Base-by-base conservation (phyloP, 306 rosid genomes). In the Herpetospermum pedunculosum region DNA sequence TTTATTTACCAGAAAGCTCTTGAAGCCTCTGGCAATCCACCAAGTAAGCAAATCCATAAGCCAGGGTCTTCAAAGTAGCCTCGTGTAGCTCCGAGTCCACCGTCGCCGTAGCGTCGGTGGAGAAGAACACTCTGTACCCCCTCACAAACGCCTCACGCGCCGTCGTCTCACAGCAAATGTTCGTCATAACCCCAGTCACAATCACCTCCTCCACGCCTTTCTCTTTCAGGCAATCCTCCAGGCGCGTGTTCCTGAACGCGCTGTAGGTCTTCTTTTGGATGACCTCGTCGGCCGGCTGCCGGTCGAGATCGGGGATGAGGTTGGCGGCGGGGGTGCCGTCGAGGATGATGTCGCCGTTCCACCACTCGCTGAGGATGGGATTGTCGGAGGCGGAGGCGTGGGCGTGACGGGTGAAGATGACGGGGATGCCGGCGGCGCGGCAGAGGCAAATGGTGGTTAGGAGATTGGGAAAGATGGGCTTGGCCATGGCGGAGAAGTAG, bases 111-210 rank as follows among this genome's bases (percentile, higher is more conserved):
- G 96, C 90, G 50, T 90, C 93, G 0, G 86, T 77, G 0, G 92
- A 88, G 81, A 88, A 91, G 77, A 88, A 91, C 12, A 88, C 97
- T 34, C 92, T 84, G 23, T 82, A 87, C 1, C 90, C 97, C 77
- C 83, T 85, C 0, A 81, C 15, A 12, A 91, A 88, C 0, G 89
- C 95, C 0, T 85, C 95, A 67, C 97, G 95, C 84, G 97, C 84
- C 46, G 88, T 91, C 59, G 92, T 91, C 76, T 91, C 97, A 13
- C 95, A 91, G 83, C 92, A 91, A 23, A 87, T 4, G 78, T 91
- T 91, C 4, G 92, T 91, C 89, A 85, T 87, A 8, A 91, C 95
- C 2, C 90, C 95, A 0, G 85, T 80, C 59, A 91, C 88, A 30
- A 91, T 88, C 65, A 91, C 89, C 87, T 91, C 94, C 75, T 80